Evolutionary conservation across 2,329 filamentous ascomycete species (phyloP), one percentile per base, ranked within the genome.

Genomic region (Penicillium olsonii): DNA sequence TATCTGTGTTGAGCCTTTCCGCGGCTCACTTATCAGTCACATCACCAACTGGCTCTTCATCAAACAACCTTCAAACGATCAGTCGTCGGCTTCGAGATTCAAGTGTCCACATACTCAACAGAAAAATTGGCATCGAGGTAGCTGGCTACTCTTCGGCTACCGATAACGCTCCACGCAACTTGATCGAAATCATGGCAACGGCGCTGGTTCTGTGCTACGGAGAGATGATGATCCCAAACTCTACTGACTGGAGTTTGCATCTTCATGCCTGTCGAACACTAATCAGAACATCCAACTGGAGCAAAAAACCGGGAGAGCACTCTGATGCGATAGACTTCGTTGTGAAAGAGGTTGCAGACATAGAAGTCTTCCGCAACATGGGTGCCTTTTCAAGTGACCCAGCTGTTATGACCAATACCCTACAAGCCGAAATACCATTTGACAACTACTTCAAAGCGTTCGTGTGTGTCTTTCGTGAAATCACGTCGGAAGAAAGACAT

Each of bases 1-100:
- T 62, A 18, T 55, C 59, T 10, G 52, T 61, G 14, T 54, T 62
- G 2, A 52, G 54, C 14, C 41, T 59, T 10, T 52, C 60, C 6
- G 58, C 60, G 2, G 56, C 55, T 31, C 58, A 62, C 45, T 50
- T 52, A 37, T 48, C 48, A 5, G 37, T 45, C 15, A 52, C 48
- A 24, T 49, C 49, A 29, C 14, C 34, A 2, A 12, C 20, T 7
- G 34, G 18, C 22, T 26, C 34, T 26, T 12, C 18, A 12, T 14
- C 42, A 34, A 20, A 14, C 14, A 19, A 35, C 14, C 33, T 20
- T 2, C 45, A 37, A 19, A 38, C 17, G 20, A 43, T 43, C 14
- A 48, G 29, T 18, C 20, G 37, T 19, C 46, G 40, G 6, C 46
- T 37, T 29, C 22, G 35, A 11, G 19, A 43, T 46, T n/a, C 24